Conservation (phyloP, 2,329 filamentous ascomycete genomes). For the Coleophoma crateriformis region DNA sequence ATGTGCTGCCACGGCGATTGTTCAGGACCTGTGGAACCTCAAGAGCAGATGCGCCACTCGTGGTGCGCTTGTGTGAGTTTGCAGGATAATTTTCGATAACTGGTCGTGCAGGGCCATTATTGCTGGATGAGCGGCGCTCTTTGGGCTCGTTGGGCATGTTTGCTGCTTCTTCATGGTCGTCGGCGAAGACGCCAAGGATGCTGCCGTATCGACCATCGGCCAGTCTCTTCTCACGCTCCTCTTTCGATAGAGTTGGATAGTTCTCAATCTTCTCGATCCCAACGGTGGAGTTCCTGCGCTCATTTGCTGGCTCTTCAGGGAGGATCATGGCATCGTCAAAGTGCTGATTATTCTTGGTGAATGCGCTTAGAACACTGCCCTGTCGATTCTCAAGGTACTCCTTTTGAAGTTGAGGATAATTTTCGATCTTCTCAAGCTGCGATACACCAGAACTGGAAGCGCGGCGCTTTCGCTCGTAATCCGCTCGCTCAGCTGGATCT, state of each 20-base stretch:
- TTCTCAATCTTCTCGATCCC: neutral
- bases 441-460: neutral
- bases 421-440: neutral
- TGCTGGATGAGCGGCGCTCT: neutral
- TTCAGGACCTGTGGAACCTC: neutral
- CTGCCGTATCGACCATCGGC: neutral
- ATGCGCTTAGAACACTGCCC: neutral
- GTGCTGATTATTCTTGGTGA: neutral
- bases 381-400: neutral
- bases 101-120: neutral
- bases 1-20: neutral
- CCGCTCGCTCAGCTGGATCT: neutral
- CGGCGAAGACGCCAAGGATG: neutral
- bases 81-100: neutral
- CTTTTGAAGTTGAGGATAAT: constrained; percentile 1
- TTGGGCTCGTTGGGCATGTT: neutral
- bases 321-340: neutral
- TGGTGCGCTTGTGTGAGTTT: neutral
- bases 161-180: neutral
- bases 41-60: neutral
- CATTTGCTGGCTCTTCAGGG: neutral
- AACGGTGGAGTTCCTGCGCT: neutral
- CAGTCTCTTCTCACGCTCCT: neutral
- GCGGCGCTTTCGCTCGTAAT: neutral
- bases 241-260: neutral